phyloP scores from a whole-genome alignment of 176 grass and related monocot genomes.

The Metroxylon sagu region DNA sequence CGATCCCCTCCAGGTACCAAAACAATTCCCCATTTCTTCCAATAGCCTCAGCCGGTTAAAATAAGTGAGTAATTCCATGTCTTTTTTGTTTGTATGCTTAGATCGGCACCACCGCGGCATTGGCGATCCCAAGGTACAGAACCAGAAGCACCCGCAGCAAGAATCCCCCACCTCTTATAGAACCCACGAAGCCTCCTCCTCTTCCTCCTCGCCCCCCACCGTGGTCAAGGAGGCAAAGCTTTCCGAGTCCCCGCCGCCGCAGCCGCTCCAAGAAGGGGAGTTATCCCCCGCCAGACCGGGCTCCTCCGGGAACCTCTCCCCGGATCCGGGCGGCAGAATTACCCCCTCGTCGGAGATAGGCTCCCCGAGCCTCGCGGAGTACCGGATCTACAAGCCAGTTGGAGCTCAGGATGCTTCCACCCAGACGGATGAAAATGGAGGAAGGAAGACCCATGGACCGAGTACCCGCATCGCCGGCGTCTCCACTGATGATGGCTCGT shows the following conservation, averaged over 20 bases:
- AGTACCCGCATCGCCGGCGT: not conserved
- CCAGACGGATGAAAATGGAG: constrained; percentile 56
- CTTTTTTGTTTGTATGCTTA: constrained; percentile 12
- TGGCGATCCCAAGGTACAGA: constrained; percentile 20
- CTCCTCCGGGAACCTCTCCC: constrained; percentile 7
- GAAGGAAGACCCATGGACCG: constrained; percentile 13
- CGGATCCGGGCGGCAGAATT: constrained; percentile 7
- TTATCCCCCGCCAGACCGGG: not conserved
- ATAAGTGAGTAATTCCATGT: not conserved
- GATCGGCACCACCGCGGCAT: constrained; percentile 13
- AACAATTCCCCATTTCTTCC: not conserved
- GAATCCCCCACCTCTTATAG: constrained; percentile 15
- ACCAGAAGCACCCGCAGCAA: constrained; percentile 14
- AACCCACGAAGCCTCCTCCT: constrained; percentile 20
- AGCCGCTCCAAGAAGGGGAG: constrained; percentile 4
- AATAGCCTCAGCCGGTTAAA: not conserved
- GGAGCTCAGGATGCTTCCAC: constrained; percentile 76
- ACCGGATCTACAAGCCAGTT: constrained; percentile 43
- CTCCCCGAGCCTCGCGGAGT: constrained; percentile 46
- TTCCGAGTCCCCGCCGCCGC: constrained; percentile 5
- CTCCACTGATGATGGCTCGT: constrained; percentile 31
- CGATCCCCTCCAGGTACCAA: constrained; percentile 20
- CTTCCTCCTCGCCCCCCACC: constrained; percentile 14
- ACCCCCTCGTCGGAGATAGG: constrained; percentile 41
- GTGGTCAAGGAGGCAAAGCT: constrained; percentile 23